A percentile compares a stretch with the other conserved stretches of the same genome.
Evolutionary conservation across 202 grass and related monocot genomes (phyloP).

Genomic region (Alloteropsis angusta): DNA sequence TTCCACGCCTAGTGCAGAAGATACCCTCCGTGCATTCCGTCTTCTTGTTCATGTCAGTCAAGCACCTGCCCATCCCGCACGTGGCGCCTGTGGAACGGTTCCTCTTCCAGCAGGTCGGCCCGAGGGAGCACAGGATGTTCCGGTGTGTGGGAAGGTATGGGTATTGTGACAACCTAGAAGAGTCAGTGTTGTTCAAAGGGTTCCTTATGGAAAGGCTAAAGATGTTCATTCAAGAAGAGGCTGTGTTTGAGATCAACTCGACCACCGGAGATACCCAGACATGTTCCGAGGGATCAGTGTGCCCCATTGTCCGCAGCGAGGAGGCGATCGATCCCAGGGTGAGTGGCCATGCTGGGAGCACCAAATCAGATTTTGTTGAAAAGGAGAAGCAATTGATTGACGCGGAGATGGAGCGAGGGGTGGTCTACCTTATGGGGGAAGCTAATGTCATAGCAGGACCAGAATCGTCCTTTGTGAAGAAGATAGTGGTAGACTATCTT

Average conservation of each 20-base stretch:
- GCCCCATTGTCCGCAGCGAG: conserved; percentile 13
- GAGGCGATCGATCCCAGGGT: background rate
- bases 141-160: conserved; percentile 67
- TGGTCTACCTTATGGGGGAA: conserved; percentile 66
- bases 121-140: conserved; percentile 46
- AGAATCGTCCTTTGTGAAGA: conserved; percentile 41
- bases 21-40: conserved; percentile 56
- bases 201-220: conserved; percentile 54
- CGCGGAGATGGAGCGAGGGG: conserved; percentile 37
- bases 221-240: conserved; percentile 50
- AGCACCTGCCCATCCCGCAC: conserved; percentile 45
- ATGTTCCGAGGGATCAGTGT: background rate
- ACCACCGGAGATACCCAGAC: background rate
- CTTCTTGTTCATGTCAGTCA: conserved; percentile 68
- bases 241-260: background rate
- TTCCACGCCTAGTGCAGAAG: conserved; percentile 42
- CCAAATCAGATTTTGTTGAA: background rate
- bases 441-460: conserved; percentile 35
- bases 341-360: conserved; percentile 11
- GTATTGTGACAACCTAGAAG: conserved; percentile 54
- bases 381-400: conserved; percentile 40
- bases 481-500: conserved; percentile 19
- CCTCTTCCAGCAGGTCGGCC: conserved; percentile 46
- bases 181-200: conserved; percentile 34
- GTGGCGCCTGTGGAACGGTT: conserved; percentile 45